phyloP scores from a whole-genome alignment of 257 asterid species.

The Nicotiana otophora region DNA sequence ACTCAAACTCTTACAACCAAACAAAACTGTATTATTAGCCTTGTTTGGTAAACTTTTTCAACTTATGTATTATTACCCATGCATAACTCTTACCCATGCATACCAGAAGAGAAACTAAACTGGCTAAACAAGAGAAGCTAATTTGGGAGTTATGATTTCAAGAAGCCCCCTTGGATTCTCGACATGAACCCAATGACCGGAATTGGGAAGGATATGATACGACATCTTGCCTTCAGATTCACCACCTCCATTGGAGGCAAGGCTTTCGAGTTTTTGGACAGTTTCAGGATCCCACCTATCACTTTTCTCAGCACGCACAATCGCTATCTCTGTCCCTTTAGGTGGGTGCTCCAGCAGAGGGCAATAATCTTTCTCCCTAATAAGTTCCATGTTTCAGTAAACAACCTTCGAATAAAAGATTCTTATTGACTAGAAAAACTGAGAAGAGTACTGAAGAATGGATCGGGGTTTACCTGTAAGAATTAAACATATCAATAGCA shows the following conservation, averaged over 20 bases:
- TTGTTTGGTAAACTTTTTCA: too few relatives aligned
- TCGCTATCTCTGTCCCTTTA: slow-evolving; percentile 56
- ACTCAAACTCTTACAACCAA: too few relatives aligned
- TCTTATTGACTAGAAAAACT: too few relatives aligned
- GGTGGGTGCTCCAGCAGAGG: slow-evolving; percentile 64
- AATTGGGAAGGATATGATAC: slow-evolving; percentile 61
- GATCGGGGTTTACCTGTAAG: slow-evolving; percentile 48
- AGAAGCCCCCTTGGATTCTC: slow-evolving; percentile 94
- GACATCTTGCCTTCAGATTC: slow-evolving; percentile 54
- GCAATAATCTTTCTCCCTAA: slow-evolving; percentile 75
- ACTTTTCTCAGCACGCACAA: slow-evolving; percentile 82
- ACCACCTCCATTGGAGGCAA: slow-evolving; percentile 29
- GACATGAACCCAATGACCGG: slow-evolving; percentile 98
- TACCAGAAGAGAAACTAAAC: not conserved
- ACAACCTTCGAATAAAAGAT: not conserved
- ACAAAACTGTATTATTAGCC: too few relatives aligned
- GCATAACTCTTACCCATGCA: too few relatives aligned
- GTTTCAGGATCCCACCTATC: slow-evolving; percentile 68
- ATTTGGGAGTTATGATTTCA: slow-evolving; percentile 65
- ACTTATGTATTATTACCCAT: too few relatives aligned
- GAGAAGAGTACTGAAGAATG: not conserved
- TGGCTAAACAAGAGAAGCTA: slow-evolving; percentile 49
- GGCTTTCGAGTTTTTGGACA: slow-evolving; percentile 45
- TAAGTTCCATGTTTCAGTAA: not conserved
- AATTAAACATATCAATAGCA: slow-evolving; percentile 78